phyloP scores from a whole-genome alignment of 2,329 filamentous ascomycete species.

The Chaetomium strumarium region DNA sequence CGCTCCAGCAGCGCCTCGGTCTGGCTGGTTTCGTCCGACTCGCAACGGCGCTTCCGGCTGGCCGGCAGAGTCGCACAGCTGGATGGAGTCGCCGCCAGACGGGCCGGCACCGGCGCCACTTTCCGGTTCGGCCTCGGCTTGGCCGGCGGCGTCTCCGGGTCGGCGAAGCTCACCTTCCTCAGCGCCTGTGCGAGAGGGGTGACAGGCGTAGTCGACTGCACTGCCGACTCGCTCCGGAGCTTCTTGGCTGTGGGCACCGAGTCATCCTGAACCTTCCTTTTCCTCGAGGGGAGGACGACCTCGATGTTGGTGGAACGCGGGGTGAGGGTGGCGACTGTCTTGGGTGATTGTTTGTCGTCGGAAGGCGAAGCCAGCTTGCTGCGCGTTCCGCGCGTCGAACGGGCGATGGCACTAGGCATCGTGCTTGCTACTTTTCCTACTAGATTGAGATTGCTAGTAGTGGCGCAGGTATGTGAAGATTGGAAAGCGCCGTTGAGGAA shows the following conservation, averaged over 20 bases:
- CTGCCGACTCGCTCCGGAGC: slow-evolving; percentile 13
- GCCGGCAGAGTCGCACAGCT: neutral
- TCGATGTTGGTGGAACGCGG: slow-evolving; percentile 27
- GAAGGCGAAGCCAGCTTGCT: slow-evolving; percentile 18
- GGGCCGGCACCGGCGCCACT: neutral
- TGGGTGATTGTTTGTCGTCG: slow-evolving; percentile 24
- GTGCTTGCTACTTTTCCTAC: slow-evolving; percentile 16
- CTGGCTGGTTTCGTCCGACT: slow-evolving; percentile 16
- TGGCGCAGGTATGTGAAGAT: neutral
- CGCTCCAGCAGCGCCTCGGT: slow-evolving; percentile 36
- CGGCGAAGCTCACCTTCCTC: slow-evolving; percentile 23
- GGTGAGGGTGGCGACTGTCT: slow-evolving; percentile 30
- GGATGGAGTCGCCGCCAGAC: slow-evolving; percentile 22
- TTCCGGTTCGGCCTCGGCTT: neutral
- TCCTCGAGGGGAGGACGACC: slow-evolving; percentile 30
- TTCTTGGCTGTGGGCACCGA: slow-evolving; percentile 19
- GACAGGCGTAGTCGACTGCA: slow-evolving; percentile 18
- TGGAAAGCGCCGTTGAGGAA: slow-evolving; percentile 3
- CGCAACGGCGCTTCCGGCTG: slow-evolving; percentile 24
- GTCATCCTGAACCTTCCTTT: slow-evolving; percentile 37
- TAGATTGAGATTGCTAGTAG: too few relatives aligned
- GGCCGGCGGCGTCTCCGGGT: slow-evolving; percentile 11
- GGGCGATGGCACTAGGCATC: slow-evolving; percentile 25
- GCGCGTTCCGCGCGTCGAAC: slow-evolving; percentile 21
- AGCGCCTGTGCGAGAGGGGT: slow-evolving; percentile 27